Percentiles rank a stretch among this genome's conserved stretches.
Evolutionary conservation across 129 eudicot species (phyloP).

Genomic region (Flaveria linearis): DNA sequence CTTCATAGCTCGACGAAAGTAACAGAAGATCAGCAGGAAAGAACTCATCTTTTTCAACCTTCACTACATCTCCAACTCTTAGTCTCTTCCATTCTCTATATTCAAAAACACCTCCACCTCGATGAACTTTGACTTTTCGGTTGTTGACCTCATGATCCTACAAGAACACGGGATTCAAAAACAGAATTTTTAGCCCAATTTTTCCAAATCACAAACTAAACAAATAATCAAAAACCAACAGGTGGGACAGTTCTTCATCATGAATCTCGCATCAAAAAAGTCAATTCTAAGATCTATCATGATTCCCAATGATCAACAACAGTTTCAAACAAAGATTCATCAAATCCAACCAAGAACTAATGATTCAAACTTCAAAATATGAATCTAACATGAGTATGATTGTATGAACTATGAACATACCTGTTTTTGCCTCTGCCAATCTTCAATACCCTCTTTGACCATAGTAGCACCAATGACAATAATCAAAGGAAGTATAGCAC

Average conservation of each 20-base stretch:
- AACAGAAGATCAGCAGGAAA: slow-evolving; percentile 90
- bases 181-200: not conserved
- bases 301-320: not conserved
- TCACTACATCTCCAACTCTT: slow-evolving; percentile 81
- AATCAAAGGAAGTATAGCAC: slow-evolving; percentile 73
- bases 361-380: slow-evolving; percentile 17
- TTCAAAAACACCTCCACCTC: slow-evolving; percentile 56
- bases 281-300: not conserved
- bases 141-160: slow-evolving; percentile 89
- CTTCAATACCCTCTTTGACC: slow-evolving; percentile 92
- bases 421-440: slow-evolving; percentile 79
- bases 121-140: slow-evolving; percentile 76
- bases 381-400: slow-evolving; percentile 19
- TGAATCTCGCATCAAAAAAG: not conserved
- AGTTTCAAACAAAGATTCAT: slow-evolving; percentile 9
- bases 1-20: slow-evolving; percentile 92
- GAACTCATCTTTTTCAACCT: slow-evolving; percentile 81
- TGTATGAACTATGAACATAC: slow-evolving; percentile 31
- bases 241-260: not conserved
- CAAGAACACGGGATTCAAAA: slow-evolving; percentile 22
- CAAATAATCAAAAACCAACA: not conserved
- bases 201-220: not conserved
- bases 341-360: slow-evolving; percentile 27
- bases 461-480: slow-evolving; percentile 86
- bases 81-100: slow-evolving; percentile 70